Evolutionary conservation across 148 eudicot species (phyloP).

Genomic region (Rhododendron mucronatum): DNA sequence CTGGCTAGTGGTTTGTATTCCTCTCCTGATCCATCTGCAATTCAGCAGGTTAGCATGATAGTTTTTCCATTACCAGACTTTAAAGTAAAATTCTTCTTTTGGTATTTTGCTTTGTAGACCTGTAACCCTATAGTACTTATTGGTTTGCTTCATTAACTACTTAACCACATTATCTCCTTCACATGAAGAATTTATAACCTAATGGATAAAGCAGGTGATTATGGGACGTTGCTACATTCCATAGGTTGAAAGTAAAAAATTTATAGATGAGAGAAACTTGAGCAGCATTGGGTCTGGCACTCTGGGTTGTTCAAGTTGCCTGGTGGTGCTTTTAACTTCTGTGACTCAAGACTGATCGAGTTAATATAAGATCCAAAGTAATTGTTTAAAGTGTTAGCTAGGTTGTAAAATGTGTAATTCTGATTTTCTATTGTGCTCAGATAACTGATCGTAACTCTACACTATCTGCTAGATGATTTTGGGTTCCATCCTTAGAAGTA

Average conservation of each 20-base stretch:
- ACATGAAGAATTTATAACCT: background rate
- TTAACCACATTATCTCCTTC: background rate
- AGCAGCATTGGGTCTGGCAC: background rate
- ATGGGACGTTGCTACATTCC: background rate
- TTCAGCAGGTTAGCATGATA: background rate
- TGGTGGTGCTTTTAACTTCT: background rate
- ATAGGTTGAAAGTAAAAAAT: background rate
- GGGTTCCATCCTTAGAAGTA: background rate
- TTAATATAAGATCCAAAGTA: background rate
- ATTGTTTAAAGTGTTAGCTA: background rate
- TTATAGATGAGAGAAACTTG: background rate
- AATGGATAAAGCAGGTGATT: background rate
- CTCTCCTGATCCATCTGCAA: conserved; percentile 35
- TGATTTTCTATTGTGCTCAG: background rate
- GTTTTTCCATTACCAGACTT: background rate
- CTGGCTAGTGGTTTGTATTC: conserved; percentile 60
- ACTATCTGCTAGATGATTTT: background rate
- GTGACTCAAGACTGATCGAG: background rate
- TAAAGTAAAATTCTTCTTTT: background rate
- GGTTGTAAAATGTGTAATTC: background rate
- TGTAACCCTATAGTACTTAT: background rate
- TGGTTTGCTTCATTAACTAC: background rate
- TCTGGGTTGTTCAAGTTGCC: background rate
- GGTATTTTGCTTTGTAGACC: background rate
- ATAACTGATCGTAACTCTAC: background rate